Evolutionary conservation across 2,329 filamentous ascomycete genomes (phyloP).

Genomic region (Epichloe sp.): DNA sequence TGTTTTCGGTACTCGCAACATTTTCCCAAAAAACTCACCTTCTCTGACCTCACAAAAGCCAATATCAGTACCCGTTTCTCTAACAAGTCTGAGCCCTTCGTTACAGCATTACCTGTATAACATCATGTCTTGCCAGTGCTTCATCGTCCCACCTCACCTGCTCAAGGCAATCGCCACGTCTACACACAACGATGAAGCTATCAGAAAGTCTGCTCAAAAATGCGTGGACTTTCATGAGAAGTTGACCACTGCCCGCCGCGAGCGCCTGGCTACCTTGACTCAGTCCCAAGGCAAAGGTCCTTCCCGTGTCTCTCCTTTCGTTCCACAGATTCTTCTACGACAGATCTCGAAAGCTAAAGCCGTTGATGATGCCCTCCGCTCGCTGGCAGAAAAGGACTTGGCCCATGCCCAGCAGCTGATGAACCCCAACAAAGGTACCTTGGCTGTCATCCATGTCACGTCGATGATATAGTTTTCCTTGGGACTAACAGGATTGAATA

Average conservation of each 20-base stretch:
- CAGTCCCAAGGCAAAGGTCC: conserved; percentile 13
- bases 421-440: conserved; percentile 9
- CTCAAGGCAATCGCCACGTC: conserved; percentile 29
- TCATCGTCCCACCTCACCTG: conserved; percentile 33
- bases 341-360: conserved; percentile 23
- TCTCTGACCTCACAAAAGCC: not conserved
- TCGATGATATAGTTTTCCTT: not conserved
- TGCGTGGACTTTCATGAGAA: conserved; percentile 22
- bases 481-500: not conserved
- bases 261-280: conserved; percentile 22
- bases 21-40: not conserved
- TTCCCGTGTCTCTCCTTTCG: conserved; percentile 16
- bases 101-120: not conserved
- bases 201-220: conserved; percentile 23
- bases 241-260: conserved; percentile 18
- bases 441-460: not conserved
- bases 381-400: conserved; percentile 24
- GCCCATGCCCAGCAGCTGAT: conserved; percentile 24
- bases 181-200: conserved; percentile 20
- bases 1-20: not conserved
- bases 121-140: conserved; percentile 19
- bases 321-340: conserved; percentile 27
- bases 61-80: not conserved
- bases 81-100: not conserved
- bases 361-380: conserved; percentile 25